Evolutionary conservation across 768 basidiomycete species (phyloP).

Genomic region (Rhodotorula toruloides): DNA sequence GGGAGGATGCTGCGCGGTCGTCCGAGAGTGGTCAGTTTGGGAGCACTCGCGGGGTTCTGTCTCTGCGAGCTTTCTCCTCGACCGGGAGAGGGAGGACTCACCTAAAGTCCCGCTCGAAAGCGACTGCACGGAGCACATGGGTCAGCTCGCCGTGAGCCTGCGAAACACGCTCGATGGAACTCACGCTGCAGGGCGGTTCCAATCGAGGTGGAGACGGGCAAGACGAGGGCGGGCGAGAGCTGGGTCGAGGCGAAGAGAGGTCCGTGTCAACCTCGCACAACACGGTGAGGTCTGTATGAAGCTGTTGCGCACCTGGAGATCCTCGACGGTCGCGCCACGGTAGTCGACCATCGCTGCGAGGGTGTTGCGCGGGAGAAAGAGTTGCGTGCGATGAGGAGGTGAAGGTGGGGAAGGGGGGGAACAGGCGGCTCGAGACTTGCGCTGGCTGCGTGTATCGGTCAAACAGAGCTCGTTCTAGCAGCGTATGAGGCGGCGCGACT

Average conservation of each 20-base stretch:
- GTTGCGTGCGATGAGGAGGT: not conserved
- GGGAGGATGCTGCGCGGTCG: slow-evolving; percentile 25
- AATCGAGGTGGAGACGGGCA: slow-evolving; percentile 10
- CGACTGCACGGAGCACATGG: slow-evolving; percentile 3
- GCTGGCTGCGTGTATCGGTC: too few relatives aligned
- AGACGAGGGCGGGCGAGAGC: slow-evolving; percentile 31
- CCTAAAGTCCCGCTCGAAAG: slow-evolving; percentile 34
- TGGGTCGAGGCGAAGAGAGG: not conserved
- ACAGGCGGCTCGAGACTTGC: too few relatives aligned
- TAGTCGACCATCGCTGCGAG: slow-evolving; percentile 20
- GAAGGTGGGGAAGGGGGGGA: not conserved
- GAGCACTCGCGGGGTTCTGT: too few relatives aligned
- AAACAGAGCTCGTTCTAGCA: too few relatives aligned
- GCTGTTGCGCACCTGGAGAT: slow-evolving; percentile 21
- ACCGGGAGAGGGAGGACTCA: not conserved
- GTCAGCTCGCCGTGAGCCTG: not conserved
- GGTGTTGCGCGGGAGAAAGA: not conserved
- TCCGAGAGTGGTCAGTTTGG: not conserved
- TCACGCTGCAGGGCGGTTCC: slow-evolving; percentile 23
- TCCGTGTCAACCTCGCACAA: rapidly evolving
- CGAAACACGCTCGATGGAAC: not conserved
- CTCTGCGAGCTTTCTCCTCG: too few relatives aligned
- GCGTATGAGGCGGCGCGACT: too few relatives aligned
- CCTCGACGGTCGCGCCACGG: slow-evolving; percentile 29
- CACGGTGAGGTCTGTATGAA: not conserved